These are phyloP conservation scores for Metschnikowia cerradonensis DNA, from an alignment of 805 yeast genomes.

Conservation along the genomic window DNA sequence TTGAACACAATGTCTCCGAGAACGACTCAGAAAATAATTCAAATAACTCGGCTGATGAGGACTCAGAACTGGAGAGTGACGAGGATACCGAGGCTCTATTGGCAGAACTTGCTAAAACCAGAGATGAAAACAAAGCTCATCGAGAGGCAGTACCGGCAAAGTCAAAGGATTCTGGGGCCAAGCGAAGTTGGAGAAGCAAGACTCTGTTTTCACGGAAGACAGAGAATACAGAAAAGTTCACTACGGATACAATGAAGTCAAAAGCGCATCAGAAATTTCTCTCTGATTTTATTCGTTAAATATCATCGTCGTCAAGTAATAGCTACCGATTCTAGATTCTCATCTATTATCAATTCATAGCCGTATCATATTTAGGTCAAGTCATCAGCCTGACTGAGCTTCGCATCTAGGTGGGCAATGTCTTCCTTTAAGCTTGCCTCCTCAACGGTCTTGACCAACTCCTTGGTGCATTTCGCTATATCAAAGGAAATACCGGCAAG, in stretches of 20 bases:
- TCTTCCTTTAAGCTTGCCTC: constrained; percentile 88
- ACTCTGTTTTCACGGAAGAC: background rate
- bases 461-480: constrained; percentile 94
- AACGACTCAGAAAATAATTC: background rate
- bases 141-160: background rate
- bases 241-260: constrained; percentile 33
- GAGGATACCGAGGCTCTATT: constrained; percentile 17
- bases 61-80: constrained; percentile 6
- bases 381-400: constrained; percentile 40
- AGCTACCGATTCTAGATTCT: background rate
- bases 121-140: constrained; percentile 9
- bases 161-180: background rate
- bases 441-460: constrained; percentile 91
- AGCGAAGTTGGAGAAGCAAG: constrained; percentile 4
- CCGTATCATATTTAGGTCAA: constrained; percentile 11
- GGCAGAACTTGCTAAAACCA: constrained; percentile 19
- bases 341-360: background rate
- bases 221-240: constrained; percentile 15
- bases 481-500: constrained; percentile 95
- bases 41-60: background rate
- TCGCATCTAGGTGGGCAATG: constrained; percentile 73
- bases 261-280: constrained; percentile 34
- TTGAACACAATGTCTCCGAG: background rate
- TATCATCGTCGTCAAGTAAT: background rate
- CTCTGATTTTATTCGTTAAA: constrained; percentile 18